phyloP scores from a whole-genome alignment of 2,329 filamentous ascomycete species.

The Rutstroemia sp. region DNA sequence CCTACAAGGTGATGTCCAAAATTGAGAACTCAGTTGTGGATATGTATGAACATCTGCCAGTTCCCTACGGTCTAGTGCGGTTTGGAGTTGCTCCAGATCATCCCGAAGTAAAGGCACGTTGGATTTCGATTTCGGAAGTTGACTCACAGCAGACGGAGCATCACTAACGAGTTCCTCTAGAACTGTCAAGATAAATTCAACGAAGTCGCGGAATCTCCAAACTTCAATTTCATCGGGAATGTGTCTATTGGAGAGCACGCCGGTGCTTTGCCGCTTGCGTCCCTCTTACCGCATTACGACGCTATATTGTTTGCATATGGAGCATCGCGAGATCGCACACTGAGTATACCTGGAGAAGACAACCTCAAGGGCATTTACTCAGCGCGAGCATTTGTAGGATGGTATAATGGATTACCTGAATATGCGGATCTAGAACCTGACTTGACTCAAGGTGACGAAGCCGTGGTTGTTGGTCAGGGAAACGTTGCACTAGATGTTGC shows the following conservation, averaged over 20 bases:
- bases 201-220: constrained; percentile 72
- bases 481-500: constrained; percentile 95
- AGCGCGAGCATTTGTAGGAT: constrained; percentile 88
- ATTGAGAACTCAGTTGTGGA: constrained; percentile 68
- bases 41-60: constrained; percentile 93
- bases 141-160: not conserved
- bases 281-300: constrained; percentile 77
- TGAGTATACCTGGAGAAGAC: constrained; percentile 76
- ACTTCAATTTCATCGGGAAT: constrained; percentile 90
- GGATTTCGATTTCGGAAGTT: not conserved
- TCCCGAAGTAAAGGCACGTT: constrained; percentile 83
- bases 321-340: constrained; percentile 71
- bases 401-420: constrained; percentile 95
- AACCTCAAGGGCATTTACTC: constrained; percentile 69
- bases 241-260: constrained; percentile 60
- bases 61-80: constrained; percentile 85
- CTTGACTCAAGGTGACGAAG: constrained; percentile 69
- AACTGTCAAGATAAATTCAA: constrained; percentile 94
- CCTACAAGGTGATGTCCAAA: constrained; percentile 74
- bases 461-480: constrained; percentile 85
- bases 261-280: constrained; percentile 54
- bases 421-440: constrained; percentile 66
- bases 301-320: constrained; percentile 91
- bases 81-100: constrained; percentile 98
- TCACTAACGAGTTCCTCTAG: constrained; percentile 37